Conservation (phyloP, 805 yeast genomes). For the Saturnispora quitensis region DNA sequence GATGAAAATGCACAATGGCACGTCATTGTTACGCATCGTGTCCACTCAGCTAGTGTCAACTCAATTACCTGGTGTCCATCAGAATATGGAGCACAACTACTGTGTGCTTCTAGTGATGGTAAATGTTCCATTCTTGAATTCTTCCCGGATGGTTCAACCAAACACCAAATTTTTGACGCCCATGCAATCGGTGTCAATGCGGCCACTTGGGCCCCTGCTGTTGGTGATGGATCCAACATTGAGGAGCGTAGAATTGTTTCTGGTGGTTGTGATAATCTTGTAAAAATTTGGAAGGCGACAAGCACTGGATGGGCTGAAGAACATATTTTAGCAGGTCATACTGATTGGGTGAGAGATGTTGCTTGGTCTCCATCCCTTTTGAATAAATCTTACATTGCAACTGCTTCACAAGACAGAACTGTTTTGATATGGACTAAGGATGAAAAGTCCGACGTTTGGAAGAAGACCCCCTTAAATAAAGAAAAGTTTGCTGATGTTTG, state of each 20-base stretch:
- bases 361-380: constrained; percentile 95
- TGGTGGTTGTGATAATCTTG: constrained; percentile 92
- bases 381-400: constrained; percentile 81
- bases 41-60: constrained; percentile 91
- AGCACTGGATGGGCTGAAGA: constrained; percentile 58
- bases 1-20: constrained; percentile 76
- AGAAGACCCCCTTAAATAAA: constrained; percentile 59
- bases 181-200: constrained; percentile 92
- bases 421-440: constrained; percentile 79
- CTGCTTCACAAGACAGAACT: constrained; percentile 94
- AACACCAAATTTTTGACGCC: constrained; percentile 58
- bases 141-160: constrained; percentile 76
- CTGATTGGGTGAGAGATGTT: constrained; percentile 98
- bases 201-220: constrained; percentile 87
- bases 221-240: constrained; percentile 19
- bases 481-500: constrained; percentile 93
- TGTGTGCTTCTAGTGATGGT: constrained; percentile 92
- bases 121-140: constrained; percentile 84
- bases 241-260: constrained; percentile 55
- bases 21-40: constrained; percentile 75
- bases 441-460: constrained; percentile 46
- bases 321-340: constrained; percentile 75
- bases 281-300: constrained; percentile 74
- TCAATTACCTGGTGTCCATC: constrained; percentile 96
- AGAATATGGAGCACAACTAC: constrained; percentile 85